A percentile compares a stretch with the other conserved stretches of the same genome.
Conservation (phyloP, 1,284 basidiomycete species). For the Coriolopsis trogii region DNA sequence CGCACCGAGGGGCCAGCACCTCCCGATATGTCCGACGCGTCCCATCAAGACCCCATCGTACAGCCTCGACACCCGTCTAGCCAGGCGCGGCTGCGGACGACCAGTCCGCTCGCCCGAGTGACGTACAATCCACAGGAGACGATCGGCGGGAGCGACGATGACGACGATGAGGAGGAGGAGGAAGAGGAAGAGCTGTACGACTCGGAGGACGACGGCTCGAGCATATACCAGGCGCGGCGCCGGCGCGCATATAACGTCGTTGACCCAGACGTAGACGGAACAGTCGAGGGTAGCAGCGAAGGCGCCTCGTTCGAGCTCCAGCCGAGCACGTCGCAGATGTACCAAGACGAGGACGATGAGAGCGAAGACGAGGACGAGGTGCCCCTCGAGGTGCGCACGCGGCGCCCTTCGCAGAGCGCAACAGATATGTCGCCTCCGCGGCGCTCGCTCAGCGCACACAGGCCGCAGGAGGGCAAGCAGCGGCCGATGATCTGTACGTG, state of each 20-base stretch:
- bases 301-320: slow-evolving; percentile 20
- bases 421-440: slow-evolving; percentile 26
- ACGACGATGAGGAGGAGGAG: slow-evolving; percentile 24
- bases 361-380: slow-evolving; percentile 30
- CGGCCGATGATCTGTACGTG: slow-evolving; percentile 31
- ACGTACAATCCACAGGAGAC: slow-evolving; percentile 30
- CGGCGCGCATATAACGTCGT: slow-evolving; percentile 5
- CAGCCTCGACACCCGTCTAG: slow-evolving; percentile 10
- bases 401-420: slow-evolving; percentile 31
- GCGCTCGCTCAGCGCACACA: slow-evolving; percentile 22
- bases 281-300: slow-evolving; percentile 11
- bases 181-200: slow-evolving; percentile 14
- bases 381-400: slow-evolving; percentile 34
- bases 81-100: slow-evolving; percentile 34
- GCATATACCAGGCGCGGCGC: slow-evolving; percentile 23
- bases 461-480: slow-evolving; percentile 15
- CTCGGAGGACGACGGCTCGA: slow-evolving; percentile 27
- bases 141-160: slow-evolving; percentile 22
- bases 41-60: slow-evolving; percentile 27
- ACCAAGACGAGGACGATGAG: slow-evolving; percentile 40
- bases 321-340: slow-evolving; percentile 38
- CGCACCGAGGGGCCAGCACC: slow-evolving; percentile 27
- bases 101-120: slow-evolving; percentile 44
- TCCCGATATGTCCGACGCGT: slow-evolving; percentile 28
- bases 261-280: slow-evolving; percentile 13